Evolutionary conservation across 768 basidiomycete genomes (phyloP), one percentile per base, ranked within the genome.

Genomic region (Phanerodontia chrysosporium): DNA sequence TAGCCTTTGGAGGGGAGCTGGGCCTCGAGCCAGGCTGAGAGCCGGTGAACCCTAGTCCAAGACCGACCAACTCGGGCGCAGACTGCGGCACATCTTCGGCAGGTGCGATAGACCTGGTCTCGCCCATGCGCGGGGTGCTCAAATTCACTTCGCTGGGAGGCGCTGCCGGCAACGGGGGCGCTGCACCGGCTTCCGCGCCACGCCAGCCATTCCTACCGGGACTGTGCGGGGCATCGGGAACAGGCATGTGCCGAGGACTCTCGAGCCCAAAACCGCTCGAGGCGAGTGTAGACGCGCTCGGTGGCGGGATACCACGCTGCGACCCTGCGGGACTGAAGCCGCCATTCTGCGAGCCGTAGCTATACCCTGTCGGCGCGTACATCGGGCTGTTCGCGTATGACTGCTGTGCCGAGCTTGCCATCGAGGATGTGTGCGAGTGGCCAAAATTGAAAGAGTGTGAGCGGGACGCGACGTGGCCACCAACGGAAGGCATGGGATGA

Each of bases 301-400:
- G 55, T 24, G 52, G 42, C 9, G 61, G 18, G 21, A 59, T 39
- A 1, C 45, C 46, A 4, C 45, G 45, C 58, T 66, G 58, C 53
- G 62, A 45, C 9, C 32, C 44, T 27, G 70, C 64, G 13, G 73
- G 66, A 24, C 70, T 73, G 62, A 77, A 68, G 32, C 52, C 52
- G 39, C 39, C 39, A 18, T 35, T 7, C 16, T 48, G 46, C 12
- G 32, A 36, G 36, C 29, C 29, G 51, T 29, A 51, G 42, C 68
- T 69, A 61, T 30, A 52, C 67, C 64, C 55, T 18, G 18, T 18
- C 8, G 39, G 39, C 18, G 39, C 39, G 39, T 42, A 42, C 54
- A 63, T 18, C 12, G 62, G 64, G 36, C 79, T 76, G 59, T 80
- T 78, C 24, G 76, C 76, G 21, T 76, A 53, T 10, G 82, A 80